Evolutionary conservation across 192 early-diverging fungal species (phyloP).

Genomic region (Entomortierella beljakovae): DNA sequence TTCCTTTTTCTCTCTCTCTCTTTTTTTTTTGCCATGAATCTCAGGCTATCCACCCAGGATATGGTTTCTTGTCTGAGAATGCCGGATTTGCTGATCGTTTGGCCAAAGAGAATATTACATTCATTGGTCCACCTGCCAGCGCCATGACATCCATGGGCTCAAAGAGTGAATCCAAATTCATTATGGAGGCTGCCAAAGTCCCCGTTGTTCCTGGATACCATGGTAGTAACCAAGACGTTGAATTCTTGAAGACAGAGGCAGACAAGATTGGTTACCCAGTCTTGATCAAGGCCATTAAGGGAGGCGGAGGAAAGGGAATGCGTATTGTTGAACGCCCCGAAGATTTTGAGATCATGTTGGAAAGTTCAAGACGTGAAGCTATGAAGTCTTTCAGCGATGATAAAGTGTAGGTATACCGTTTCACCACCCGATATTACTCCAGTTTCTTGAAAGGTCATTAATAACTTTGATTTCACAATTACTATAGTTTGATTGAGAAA

Average conservation of each 20-base stretch:
- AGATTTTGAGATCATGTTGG: conserved; percentile 90
- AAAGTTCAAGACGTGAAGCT: conserved; percentile 86
- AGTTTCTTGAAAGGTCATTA: no score
- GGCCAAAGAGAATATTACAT: conserved; percentile 71
- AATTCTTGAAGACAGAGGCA: conserved; percentile 78
- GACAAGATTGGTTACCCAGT: conserved; percentile 93
- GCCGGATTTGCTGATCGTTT: conserved; percentile 86
- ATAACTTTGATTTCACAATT: no score
- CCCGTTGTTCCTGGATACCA: conserved; percentile 96
- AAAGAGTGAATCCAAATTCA: conserved; percentile 93
- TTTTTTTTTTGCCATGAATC: not conserved
- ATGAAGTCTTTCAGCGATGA: conserved; percentile 93
- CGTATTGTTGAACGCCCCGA: conserved; percentile 81
- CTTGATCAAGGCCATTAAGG: conserved; percentile 97
- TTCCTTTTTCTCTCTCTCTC: not conserved
- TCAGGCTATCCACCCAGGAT: conserved; percentile 95
- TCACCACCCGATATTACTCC: no score
- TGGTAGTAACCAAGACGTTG: conserved; percentile 84
- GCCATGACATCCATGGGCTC: conserved; percentile 95
- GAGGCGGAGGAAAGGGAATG: conserved; percentile 99
- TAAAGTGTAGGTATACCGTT: conserved; percentile 63
- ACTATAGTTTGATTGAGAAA: conserved; percentile 87
- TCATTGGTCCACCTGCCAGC: conserved; percentile 91
- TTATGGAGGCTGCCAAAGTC: conserved; percentile 90
- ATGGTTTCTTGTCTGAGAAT: conserved; percentile 97